A percentile compares a stretch with the other conserved stretches of the same genome.
Conservation (phyloP, 257 asterid species). For the Capsicum baccatum region DNA sequence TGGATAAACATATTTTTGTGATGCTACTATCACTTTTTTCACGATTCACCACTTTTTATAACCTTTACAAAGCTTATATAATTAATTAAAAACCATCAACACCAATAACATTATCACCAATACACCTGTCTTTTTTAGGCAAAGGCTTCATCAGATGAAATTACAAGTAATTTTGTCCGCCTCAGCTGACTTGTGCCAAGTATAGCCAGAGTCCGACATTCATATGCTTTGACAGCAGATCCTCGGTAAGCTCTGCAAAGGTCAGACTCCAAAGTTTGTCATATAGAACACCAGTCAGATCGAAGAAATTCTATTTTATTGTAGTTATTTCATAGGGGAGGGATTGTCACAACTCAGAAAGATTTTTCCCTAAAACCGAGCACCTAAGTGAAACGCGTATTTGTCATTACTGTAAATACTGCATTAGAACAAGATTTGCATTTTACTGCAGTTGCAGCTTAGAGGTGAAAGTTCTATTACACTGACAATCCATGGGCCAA, state of each 20-base stretch:
- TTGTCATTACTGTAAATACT: not conserved
- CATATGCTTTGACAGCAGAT: not conserved
- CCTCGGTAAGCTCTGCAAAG: not conserved
- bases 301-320: not conserved
- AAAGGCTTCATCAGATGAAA: not conserved
- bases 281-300: not conserved
- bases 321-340: not conserved
- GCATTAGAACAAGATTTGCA: not conserved
- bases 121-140: not conserved
- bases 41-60: no score
- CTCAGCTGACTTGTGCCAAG: not conserved
- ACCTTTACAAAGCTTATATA: no score
- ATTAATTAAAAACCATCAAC: no score
- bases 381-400: not conserved
- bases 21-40: no score
- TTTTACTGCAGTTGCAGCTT: not conserved
- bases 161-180: not conserved
- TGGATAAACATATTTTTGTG: no score
- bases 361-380: not conserved
- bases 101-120: not conserved
- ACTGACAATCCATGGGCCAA: conserved; percentile 16
- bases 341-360: not conserved
- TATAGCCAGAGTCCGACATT: not conserved
- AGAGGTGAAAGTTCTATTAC: not conserved
- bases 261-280: not conserved